These are phyloP conservation scores for Boletellus ananiceps DNA, from an alignment of 768 basidiomycete species.

Conservation along the genomic window DNA sequence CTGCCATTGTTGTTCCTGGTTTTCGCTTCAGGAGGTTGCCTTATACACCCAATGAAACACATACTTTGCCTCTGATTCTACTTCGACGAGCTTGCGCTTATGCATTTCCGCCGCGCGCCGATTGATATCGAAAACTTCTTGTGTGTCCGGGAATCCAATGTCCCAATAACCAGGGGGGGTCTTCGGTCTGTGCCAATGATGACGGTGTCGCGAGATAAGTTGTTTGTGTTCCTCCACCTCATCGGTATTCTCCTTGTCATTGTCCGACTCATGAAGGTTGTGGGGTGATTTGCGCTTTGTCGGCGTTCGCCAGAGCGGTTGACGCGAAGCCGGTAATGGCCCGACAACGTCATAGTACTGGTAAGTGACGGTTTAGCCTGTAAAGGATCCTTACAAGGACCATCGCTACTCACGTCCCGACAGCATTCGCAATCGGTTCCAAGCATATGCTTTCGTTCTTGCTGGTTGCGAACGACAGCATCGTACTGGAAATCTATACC, in stretches of 20 bases:
- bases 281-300: slow-evolving; percentile 28
- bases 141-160: slow-evolving; percentile 86
- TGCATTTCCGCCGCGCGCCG: slow-evolving; percentile 68
- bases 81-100: slow-evolving; percentile 50
- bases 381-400: too few species aligned
- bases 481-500: slow-evolving; percentile 69
- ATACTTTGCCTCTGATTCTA: slow-evolving; percentile 58
- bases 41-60: slow-evolving; percentile 17
- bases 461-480: slow-evolving; percentile 66
- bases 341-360: slow-evolving; percentile 82
- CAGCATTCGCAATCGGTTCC: slow-evolving; percentile 83
- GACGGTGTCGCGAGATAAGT: slow-evolving; percentile 66
- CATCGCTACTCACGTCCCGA: slow-evolving; percentile 49
- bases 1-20: slow-evolving; percentile 23
- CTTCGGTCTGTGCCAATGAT: slow-evolving; percentile 61
- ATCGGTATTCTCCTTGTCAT: slow-evolving; percentile 32
- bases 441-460: slow-evolving; percentile 59
- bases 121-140: slow-evolving; percentile 76
- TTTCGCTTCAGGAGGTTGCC: not conserved
- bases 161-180: slow-evolving; percentile 90
- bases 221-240: slow-evolving; percentile 54
- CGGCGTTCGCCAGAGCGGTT: slow-evolving; percentile 74
- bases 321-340: slow-evolving; percentile 62
- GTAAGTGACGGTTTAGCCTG: not conserved
- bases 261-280: slow-evolving; percentile 1